Conservation (phyloP, 768 basidiomycete species). For the Ramaria rubella region DNA sequence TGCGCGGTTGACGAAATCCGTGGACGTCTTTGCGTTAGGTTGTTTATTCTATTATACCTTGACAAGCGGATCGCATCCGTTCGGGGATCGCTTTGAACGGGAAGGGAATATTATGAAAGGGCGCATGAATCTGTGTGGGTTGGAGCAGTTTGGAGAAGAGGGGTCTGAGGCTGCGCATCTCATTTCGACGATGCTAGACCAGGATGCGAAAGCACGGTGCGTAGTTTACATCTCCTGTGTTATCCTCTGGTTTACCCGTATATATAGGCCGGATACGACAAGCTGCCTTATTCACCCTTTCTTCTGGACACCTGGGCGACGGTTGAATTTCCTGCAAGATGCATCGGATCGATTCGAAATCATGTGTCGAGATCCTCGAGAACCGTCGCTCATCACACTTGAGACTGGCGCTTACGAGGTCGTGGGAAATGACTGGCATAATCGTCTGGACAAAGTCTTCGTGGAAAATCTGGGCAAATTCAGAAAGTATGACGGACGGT, state of each 20-base stretch:
- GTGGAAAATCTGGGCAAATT: constrained; percentile 96
- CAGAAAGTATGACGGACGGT: constrained; percentile 89
- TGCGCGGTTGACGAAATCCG: constrained; percentile 83
- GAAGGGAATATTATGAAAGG: constrained; percentile 92
- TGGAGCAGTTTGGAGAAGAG: constrained; percentile 86
- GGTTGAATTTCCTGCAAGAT: constrained; percentile 92
- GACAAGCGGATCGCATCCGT: constrained; percentile 88
- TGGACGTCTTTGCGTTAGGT: constrained; percentile 94
- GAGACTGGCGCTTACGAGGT: constrained; percentile 65
- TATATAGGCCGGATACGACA: constrained; percentile 73
- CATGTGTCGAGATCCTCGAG: constrained; percentile 89
- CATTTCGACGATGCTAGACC: constrained; percentile 70
- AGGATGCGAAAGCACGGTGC: constrained; percentile 69
- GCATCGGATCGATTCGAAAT: constrained; percentile 97
- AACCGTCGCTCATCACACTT: constrained; percentile 63
- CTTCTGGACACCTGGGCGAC: constrained; percentile 88
- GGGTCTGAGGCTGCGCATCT: constrained; percentile 85
- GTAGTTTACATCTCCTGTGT: constrained; percentile 21
- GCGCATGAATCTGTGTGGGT: constrained; percentile 56
- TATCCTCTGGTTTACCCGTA: neutral
- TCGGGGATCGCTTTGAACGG: constrained; percentile 86
- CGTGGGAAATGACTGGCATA: constrained; percentile 88
- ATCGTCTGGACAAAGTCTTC: constrained; percentile 79
- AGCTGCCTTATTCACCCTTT: constrained; percentile 89
- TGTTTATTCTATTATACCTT: constrained; percentile 93